A percentile compares a stretch with the other conserved stretches of the same genome.
phyloP scores from a whole-genome alignment of 2,329 filamentous ascomycete genomes.

The Sporothrix euskadiensis region DNA sequence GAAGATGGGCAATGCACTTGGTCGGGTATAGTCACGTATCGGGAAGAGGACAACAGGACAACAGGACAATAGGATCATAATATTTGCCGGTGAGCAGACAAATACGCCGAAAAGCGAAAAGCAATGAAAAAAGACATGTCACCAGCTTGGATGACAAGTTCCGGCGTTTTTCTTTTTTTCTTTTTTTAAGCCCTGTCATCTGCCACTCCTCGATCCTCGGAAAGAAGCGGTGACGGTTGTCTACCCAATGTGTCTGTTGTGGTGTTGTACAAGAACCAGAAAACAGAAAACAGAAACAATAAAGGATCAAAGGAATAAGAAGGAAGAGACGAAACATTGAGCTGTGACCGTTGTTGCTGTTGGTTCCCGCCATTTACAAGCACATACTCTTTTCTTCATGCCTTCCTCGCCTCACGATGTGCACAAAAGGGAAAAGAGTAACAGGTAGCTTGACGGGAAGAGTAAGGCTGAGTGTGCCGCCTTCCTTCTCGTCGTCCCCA shows the following conservation, averaged over 20 bases:
- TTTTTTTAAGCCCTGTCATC: neutral
- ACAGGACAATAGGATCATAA: neutral
- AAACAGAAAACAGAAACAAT: neutral
- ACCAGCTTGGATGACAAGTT: neutral
- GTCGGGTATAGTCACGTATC: neutral
- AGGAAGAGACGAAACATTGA: neutral
- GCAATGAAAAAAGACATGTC: neutral
- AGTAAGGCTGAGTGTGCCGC: constrained; percentile 6
- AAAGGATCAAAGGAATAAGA: neutral
- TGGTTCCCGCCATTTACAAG: neutral
- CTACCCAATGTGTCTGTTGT: neutral
- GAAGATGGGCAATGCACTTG: neutral
- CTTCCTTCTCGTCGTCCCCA: neutral
- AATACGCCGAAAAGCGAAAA: too few species aligned
- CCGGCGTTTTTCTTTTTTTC: neutral
- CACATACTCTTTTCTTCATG: neutral
- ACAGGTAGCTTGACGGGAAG: neutral
- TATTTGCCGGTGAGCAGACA: neutral
- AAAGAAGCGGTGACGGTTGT: neutral
- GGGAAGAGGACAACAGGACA: neutral
- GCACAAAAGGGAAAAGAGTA: too few species aligned
- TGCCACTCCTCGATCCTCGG: neutral
- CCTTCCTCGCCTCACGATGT: neutral
- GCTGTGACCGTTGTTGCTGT: neutral
- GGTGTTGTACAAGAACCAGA: neutral